Base-by-base conservation (phyloP, 1,284 basidiomycete species). In the Marasmius oreades region DNA sequence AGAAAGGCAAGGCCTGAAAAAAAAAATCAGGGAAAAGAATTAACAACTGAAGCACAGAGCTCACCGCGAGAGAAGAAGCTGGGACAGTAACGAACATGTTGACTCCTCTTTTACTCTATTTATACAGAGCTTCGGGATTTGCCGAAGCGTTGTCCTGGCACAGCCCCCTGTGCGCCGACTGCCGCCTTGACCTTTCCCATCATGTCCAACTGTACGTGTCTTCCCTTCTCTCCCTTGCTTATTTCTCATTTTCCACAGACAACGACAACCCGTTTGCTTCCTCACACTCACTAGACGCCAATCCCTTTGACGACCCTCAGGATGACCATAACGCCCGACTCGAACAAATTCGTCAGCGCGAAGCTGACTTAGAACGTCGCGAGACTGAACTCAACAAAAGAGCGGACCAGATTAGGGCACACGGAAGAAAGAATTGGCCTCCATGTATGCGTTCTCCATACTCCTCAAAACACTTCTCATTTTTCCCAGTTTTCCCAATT, bases 361-460 rank as follows among this genome's bases (percentile, higher is more conserved):
- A 95, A 72, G 78, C 77, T 50, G 92, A 95, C 64, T 77, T 95
- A n/a, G 85, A 86, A 66, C 77, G 85, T 60, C 77, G 92, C 62
- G 92, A 94, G 69, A 72, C 77, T 31, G 88, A 92, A 58, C 77
- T 94, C 53, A 78, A 70, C 58, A 75, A 80, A 63, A 84, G 81
- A 65, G 77, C 83, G 18, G 88, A 93, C 44, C 79, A 90, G 65
- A 84, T 95, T 59, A 81, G 89, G 63, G 81, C 75, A 58, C 85
- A 91, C 68, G 93, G 93, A 39, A 84, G 86, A 62, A 95, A 90
- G 70, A 96, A 96, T 71, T 96, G 90, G 86, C 93, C 93, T 20
- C 84, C 84, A 20, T 93, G 90, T 90, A 60, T 64, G 85, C 77
- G 36, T 58, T 56, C 51, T 23, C 43, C 55, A 57, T 52, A 55